These are phyloP conservation scores for Astraeus odoratus DNA, from an alignment of 768 basidiomycete species.

Conservation along the genomic window DNA sequence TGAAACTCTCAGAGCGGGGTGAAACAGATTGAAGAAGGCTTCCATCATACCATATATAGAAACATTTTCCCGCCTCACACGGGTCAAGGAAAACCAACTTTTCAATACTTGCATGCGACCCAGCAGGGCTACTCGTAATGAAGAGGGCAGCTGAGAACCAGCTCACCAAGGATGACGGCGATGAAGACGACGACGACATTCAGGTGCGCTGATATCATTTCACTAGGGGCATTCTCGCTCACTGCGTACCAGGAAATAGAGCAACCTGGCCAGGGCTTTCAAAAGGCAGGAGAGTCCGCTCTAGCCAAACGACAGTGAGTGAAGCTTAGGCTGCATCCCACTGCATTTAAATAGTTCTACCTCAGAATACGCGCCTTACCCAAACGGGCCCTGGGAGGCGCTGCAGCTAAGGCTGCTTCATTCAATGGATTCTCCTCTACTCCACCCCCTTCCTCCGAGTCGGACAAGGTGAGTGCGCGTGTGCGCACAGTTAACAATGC, in stretches of 20 bases:
- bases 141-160: constrained; percentile 74
- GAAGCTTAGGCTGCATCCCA: neutral
- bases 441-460: constrained; percentile 15
- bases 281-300: constrained; percentile 51
- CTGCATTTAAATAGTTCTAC: constrained; percentile 10
- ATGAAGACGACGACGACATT: constrained; percentile 34
- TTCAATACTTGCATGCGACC: neutral
- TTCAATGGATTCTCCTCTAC: constrained; percentile 20
- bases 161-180: constrained; percentile 48
- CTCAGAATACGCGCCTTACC: constrained; percentile 62
- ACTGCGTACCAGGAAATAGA: constrained; percentile 32
- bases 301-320: constrained; percentile 55
- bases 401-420: constrained; percentile 16
- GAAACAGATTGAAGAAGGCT: constrained; percentile 12
- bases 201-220: constrained; percentile 18
- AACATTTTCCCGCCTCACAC: constrained; percentile 12
- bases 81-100: too few species aligned
- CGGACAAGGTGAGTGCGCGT: constrained; percentile 23
- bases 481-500: too few species aligned
- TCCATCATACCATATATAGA: constrained; percentile 13
- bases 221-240: neutral
- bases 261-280: constrained; percentile 38
- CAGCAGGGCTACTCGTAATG: constrained; percentile 33
- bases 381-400: constrained; percentile 32
- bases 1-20: neutral